Base-by-base conservation (phyloP, 202 grass and related monocot genomes). In the Hordeum pubiflorum region DNA sequence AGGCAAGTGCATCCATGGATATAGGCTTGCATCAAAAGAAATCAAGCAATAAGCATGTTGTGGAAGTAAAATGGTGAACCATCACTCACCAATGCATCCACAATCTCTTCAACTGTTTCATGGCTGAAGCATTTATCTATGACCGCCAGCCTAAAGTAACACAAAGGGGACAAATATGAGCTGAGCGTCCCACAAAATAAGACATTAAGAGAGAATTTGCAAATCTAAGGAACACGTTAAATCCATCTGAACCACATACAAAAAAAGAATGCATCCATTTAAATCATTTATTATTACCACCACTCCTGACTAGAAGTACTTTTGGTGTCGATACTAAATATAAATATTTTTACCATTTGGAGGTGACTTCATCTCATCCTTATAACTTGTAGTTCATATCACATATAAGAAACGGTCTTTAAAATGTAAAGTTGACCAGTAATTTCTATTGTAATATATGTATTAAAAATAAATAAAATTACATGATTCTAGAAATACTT, bases 91-190 rank as follows among this genome's bases (percentile, higher is more conserved):
- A 97, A 65, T 33, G 90, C 81, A 86, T 91, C 90, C 33, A 93
- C 83, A 22, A 97, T 97, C 70, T 93, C 93, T 79, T 97, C 93
- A 75, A 93, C 86, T 63, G 93, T 91, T 22, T 93, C 90, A 78
- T 80, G 76, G 65, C 88, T 72, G 79, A 97, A 97, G 79, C 90
- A 97, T 74, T 84, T 88, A 80, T 97, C 90, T 83, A 97, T 97
- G 36, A 90, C 88, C 54, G 87, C 90, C 86, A 97, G 58, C 83
- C 93, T 97, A 69, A 12, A 22, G 67, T 74, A 85, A 58, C 72
- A 81, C 12, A 81, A 84, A 87, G 46, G 39, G 62, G 64, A 82
- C 54, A 75, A 78, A 40, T 79, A 40, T 79, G 18, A 82, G 52
- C 37, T 43, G 48, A 9, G 9, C 2, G 10, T 41, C 22, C 13